Evolutionary conservation across 2,329 filamentous ascomycete genomes (phyloP).

Genomic region (Phaeosphaeria sp.): DNA sequence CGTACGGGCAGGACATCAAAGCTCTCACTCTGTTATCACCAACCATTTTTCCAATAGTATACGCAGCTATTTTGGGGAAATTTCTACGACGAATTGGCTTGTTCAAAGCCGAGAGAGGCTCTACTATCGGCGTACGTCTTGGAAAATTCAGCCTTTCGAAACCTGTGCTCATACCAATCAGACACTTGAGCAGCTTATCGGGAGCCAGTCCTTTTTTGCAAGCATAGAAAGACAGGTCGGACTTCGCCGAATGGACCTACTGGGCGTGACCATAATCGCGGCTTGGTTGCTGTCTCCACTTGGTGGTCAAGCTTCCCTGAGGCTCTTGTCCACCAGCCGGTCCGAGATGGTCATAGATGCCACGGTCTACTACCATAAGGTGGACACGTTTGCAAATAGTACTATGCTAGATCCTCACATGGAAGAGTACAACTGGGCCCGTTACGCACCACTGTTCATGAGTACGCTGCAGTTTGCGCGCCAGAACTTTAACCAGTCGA

Average conservation of each 20-base stretch:
- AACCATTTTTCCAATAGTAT: conserved; percentile 18
- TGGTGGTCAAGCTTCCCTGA: conserved; percentile 14
- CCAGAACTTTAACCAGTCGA: background rate
- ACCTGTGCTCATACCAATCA: background rate
- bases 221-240: conserved; percentile 14
- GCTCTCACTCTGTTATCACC: conserved; percentile 11
- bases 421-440: background rate
- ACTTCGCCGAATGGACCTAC: conserved; percentile 5
- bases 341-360: background rate
- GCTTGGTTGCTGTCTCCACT: conserved; percentile 14
- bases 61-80: conserved; percentile 16
- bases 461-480: conserved; percentile 4
- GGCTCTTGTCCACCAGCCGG: conserved; percentile 2
- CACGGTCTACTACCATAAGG: background rate
- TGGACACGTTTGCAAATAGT: background rate
- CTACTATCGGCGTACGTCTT: conserved; percentile 8
- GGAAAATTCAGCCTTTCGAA: no score
- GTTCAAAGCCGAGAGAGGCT: conserved; percentile 11
- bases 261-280: conserved; percentile 7
- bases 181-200: conserved; percentile 15
- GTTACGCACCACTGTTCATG: conserved; percentile 8
- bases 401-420: background rate
- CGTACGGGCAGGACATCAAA: conserved; percentile 12
- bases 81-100: conserved; percentile 12
- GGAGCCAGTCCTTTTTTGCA: conserved; percentile 16